Evolutionary conservation across 140 eudicot genomes (phyloP).

Genomic region (Flaveria floridana): DNA sequence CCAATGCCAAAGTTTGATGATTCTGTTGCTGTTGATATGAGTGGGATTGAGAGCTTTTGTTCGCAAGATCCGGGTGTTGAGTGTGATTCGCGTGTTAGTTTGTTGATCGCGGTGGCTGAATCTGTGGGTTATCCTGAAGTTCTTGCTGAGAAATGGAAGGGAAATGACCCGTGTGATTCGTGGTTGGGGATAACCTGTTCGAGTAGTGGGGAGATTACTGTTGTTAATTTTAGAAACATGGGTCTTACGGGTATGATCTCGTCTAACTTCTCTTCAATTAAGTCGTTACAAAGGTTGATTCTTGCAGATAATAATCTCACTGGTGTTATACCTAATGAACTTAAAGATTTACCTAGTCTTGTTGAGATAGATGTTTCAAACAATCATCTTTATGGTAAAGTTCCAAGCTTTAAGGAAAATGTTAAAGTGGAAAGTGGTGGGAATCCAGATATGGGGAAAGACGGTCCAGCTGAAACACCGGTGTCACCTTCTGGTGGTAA

Average conservation of each 20-base stretch:
- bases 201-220: conserved; percentile 45
- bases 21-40: conserved; percentile 54
- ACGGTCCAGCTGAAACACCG: conserved; percentile 39
- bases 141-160: conserved; percentile 75
- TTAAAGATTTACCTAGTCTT: conserved; percentile 57
- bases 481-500: conserved; percentile 24
- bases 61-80: conserved; percentile 47
- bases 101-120: conserved; percentile 52
- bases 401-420: conserved; percentile 48
- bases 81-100: conserved; percentile 63
- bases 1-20: conserved; percentile 53
- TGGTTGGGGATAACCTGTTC: conserved; percentile 72
- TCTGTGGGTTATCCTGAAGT: conserved; percentile 55
- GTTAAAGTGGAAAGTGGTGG: conserved; percentile 46
- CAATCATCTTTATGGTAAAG: conserved; percentile 62
- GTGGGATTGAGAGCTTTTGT: conserved; percentile 56
- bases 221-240: conserved; percentile 57
- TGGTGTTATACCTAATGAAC: conserved; percentile 68
- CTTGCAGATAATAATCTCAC: conserved; percentile 60
- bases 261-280: conserved; percentile 49
- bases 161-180: conserved; percentile 64
- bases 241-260: conserved; percentile 67
- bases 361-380: conserved; percentile 57
- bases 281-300: conserved; percentile 49
- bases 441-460: conserved; percentile 63